phyloP scores from a whole-genome alignment of 768 basidiomycete genomes.

The Pluteus cervinus region DNA sequence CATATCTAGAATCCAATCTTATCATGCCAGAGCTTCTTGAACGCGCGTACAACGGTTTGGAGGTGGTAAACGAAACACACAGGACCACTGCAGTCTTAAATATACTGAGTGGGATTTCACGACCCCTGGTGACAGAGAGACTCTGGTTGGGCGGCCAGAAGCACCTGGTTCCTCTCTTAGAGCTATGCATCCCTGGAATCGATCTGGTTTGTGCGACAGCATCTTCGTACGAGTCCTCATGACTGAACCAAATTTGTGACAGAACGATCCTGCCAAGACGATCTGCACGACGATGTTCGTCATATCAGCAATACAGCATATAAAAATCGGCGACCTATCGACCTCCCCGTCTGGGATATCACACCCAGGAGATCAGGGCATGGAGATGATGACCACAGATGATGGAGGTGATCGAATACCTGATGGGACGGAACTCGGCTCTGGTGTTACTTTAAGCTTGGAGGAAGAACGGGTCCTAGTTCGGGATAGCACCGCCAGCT shows the following conservation, averaged over 20 bases:
- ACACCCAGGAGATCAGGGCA: slow-evolving; percentile 46
- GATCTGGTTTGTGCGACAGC: slow-evolving; percentile 55
- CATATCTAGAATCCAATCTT: slow-evolving; percentile 73
- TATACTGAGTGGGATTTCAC: slow-evolving; percentile 70
- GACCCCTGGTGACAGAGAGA: slow-evolving; percentile 70
- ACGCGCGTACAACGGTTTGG: slow-evolving; percentile 86
- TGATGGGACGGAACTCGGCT: slow-evolving; percentile 40
- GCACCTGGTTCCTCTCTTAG: slow-evolving; percentile 81
- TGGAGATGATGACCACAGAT: slow-evolving; percentile 51
- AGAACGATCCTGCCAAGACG: slow-evolving; percentile 82
- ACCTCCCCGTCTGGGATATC: slow-evolving; percentile 51
- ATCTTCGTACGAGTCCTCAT: background rate
- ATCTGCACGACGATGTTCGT: slow-evolving; percentile 79
- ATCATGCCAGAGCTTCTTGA: slow-evolving; percentile 91
- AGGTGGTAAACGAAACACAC: slow-evolving; percentile 92
- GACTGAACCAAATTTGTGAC: slow-evolving; percentile 4
- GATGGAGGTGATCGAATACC: slow-evolving; percentile 41
- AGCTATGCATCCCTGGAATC: slow-evolving; percentile 87
- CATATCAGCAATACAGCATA: slow-evolving; percentile 61
- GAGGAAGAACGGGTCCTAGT: slow-evolving; percentile 70
- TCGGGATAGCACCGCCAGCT: slow-evolving; percentile 71
- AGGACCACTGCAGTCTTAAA: slow-evolving; percentile 88
- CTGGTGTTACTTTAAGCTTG: slow-evolving; percentile 37
- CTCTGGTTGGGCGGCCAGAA: slow-evolving; percentile 85
- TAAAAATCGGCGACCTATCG: slow-evolving; percentile 75